Evolutionary conservation across 2,329 filamentous ascomycete species (phyloP).

Genomic region (Metarhizium album): DNA sequence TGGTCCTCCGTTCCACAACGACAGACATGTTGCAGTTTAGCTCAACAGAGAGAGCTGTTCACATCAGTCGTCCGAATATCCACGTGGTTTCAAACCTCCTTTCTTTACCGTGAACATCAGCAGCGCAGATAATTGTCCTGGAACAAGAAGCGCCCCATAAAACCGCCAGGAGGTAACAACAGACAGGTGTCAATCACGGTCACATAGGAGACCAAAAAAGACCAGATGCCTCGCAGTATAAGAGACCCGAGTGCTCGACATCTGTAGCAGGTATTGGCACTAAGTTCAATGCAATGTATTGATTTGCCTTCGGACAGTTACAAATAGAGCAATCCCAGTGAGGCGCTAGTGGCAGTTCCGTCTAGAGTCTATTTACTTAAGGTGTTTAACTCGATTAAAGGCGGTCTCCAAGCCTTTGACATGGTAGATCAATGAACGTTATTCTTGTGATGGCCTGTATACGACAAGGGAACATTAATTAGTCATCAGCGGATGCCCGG

Average conservation of each 20-base stretch:
- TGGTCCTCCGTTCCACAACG: too few species aligned
- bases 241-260: background rate
- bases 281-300: background rate
- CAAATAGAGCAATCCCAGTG: slow-evolving; percentile 2
- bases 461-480: background rate
- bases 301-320: background rate
- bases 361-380: slow-evolving; percentile 30
- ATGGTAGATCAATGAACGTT: slow-evolving; percentile 73
- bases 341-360: slow-evolving; percentile 12
- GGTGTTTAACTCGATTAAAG: background rate
- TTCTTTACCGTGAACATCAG: too few species aligned
- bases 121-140: too few species aligned
- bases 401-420: background rate
- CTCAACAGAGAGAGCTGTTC: too few species aligned
- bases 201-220: background rate
- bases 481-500: slow-evolving; percentile 2
- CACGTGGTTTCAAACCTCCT: too few species aligned
- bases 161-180: too few species aligned
- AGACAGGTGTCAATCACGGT: background rate
- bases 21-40: too few species aligned
- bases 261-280: background rate
- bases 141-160: too few species aligned
- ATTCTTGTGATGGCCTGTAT: slow-evolving; percentile 98
- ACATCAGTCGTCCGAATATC: too few species aligned
- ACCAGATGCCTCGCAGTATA: background rate